Evolutionary conservation across 768 basidiomycete genomes (phyloP), one percentile per base, ranked within the genome.

Genomic region (Amanita thiersii): DNA sequence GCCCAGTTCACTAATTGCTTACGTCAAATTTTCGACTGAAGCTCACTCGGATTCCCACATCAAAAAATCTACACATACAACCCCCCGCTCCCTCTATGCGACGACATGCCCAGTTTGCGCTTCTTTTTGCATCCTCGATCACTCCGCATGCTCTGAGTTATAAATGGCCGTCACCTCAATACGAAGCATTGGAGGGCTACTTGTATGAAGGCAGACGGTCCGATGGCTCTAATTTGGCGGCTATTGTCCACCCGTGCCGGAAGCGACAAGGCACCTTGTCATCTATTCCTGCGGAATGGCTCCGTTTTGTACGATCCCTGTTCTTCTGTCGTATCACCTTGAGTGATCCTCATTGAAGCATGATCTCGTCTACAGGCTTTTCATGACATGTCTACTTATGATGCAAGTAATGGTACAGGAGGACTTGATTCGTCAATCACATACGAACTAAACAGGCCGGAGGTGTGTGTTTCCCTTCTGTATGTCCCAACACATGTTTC

Each of bases 401-500:
- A 73, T 47, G 56, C 57, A 20, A 56, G 62, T n/a, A 60, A 63
- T 50, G 70, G 69, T 5, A 62, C 61, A 1, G 73, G 72, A 15
- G 72, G 73, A n/a, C 31, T 75, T 40, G 73, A 75, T 45, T 68
- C 67, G 15, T 72, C 69, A 5, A 62, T 75, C 43, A 64, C 58
- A 15, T 73, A 70, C 40, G 73, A 75, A 51, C 59, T 68, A 14
- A 58, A 56, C 35, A 54, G 66, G 35, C 5, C 55, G 9, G 68
- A 68, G 59, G 71, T 71, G 42, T 15, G 63, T 52, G 23, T 25
- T 12, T 23, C 20, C 9, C 5, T 32, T 31, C n/a, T n/a, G n/a
- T n/a, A n/a, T n/a, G n/a, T 38, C 21, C 37, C 30, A 20, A 32
- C 28, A 37, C 35, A 18, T 6, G 12, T 31, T 32, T 24, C 12